These are phyloP conservation scores for Aspergillus nanangensis DNA, from an alignment of 495 filamentous ascomycete species.

Conservation along the genomic window DNA sequence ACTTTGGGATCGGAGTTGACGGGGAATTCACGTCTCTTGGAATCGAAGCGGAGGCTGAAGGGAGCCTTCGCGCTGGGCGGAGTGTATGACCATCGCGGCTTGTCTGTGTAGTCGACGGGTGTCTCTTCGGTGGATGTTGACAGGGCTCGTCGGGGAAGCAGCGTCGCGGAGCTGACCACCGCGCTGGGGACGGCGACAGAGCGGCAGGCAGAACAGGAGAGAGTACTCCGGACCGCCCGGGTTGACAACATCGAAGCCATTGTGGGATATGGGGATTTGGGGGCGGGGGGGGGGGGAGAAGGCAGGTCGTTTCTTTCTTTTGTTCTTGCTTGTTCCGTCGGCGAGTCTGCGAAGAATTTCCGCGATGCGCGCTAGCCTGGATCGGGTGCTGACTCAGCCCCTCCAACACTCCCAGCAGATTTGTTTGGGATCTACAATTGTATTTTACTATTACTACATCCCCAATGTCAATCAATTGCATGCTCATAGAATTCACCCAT, in stretches of 20 bases:
- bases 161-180: slow-evolving; percentile 9
- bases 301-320: slow-evolving; percentile 28
- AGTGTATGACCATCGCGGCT: slow-evolving; percentile 79
- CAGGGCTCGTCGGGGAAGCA: slow-evolving; percentile 12
- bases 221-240: slow-evolving; percentile 29
- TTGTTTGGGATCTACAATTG: too few species aligned
- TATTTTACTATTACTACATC: too few species aligned
- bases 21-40: slow-evolving; percentile 47
- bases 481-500: too few species aligned
- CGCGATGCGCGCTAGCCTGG: slow-evolving; percentile 18
- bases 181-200: slow-evolving; percentile 16
- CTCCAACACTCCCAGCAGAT: not conserved
- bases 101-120: slow-evolving; percentile 29
- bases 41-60: slow-evolving; percentile 46
- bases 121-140: slow-evolving; percentile 22
- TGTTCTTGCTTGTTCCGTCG: too few species aligned
- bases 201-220: slow-evolving; percentile 29
- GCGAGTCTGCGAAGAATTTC: slow-evolving; percentile 20
- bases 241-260: slow-evolving; percentile 37
- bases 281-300: slow-evolving; percentile 18
- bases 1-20: slow-evolving; percentile 70
- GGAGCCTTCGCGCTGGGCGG: slow-evolving; percentile 73
- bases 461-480: too few species aligned
- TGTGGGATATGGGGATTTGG: slow-evolving; percentile 12
- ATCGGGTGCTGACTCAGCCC: slow-evolving; percentile 8